A percentile compares a stretch with the other conserved stretches of the same genome.
These are phyloP conservation scores for Monosporascus sp. DNA, from an alignment of 2,329 filamentous ascomycete genomes.

Conservation along the genomic window DNA sequence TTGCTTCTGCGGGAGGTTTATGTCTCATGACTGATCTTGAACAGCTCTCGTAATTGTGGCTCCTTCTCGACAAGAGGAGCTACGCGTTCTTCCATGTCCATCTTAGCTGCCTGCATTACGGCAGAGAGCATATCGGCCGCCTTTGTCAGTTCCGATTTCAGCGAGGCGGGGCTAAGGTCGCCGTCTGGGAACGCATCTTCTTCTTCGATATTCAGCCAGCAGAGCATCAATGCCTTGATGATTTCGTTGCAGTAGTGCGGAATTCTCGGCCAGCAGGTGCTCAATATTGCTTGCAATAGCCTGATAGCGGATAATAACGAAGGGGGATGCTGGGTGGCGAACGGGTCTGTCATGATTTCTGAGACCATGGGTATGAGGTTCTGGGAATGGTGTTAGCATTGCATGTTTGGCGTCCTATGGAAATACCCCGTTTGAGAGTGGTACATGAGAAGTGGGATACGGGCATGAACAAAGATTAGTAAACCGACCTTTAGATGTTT, in stretches of 20 bases:
- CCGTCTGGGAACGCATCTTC: constrained; percentile 16
- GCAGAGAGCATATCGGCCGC: constrained; percentile 31
- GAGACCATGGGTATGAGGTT: constrained; percentile 64
- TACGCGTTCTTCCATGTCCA: constrained; percentile 24
- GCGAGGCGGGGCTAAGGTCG: constrained; percentile 7
- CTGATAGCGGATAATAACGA: constrained; percentile 48
- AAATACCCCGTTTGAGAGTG: not conserved
- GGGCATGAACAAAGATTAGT: not conserved
- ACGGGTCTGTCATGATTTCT: constrained; percentile 62
- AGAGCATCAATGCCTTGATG: constrained; percentile 54
- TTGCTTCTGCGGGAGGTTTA: constrained; percentile 1
- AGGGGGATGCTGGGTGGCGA: constrained; percentile 50
- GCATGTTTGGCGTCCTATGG: constrained; percentile 3
- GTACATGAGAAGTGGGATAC: not conserved
- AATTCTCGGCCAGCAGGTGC: constrained; percentile 66
- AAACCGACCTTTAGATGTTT: constrained; percentile 61
- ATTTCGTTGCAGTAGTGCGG: constrained; percentile 57
- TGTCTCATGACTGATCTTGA: constrained; percentile 12
- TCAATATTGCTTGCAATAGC: constrained; percentile 52
- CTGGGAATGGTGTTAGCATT: constrained; percentile 28
- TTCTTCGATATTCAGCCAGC: constrained; percentile 55
- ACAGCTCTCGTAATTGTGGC: constrained; percentile 28
- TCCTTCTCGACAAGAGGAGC: constrained; percentile 32
- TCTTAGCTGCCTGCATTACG: constrained; percentile 22
- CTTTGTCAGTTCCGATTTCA: constrained; percentile 30